Evolutionary conservation across 805 yeast species (phyloP).

Genomic region (Yamadazyma ubonensis): DNA sequence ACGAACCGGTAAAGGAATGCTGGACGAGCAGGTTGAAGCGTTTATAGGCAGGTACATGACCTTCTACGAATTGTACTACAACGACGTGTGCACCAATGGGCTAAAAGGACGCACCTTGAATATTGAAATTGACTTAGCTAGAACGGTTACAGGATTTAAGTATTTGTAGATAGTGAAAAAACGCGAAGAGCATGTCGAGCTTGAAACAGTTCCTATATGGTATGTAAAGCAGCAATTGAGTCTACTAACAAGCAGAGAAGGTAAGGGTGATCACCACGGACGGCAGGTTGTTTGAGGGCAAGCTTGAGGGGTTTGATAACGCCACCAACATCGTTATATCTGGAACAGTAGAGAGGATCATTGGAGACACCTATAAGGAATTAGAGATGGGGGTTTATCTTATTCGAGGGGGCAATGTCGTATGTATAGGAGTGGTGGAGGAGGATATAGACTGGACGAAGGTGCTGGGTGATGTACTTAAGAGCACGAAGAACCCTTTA

Average conservation of each 20-base stretch:
- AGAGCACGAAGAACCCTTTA: conserved; percentile 36
- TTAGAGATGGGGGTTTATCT: conserved; percentile 48
- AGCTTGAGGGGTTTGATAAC: conserved; percentile 59
- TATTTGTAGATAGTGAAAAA: background rate
- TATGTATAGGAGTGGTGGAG: conserved; percentile 52
- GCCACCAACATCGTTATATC: conserved; percentile 59
- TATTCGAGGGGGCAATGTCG: conserved; percentile 59
- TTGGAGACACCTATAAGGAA: conserved; percentile 40
- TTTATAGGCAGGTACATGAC: conserved; percentile 90
- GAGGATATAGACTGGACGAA: conserved; percentile 40
- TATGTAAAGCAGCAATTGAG: conserved; percentile 21
- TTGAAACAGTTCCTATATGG: conserved; percentile 32
- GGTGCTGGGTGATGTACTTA: conserved; percentile 31
- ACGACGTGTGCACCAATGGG: conserved; percentile 34
- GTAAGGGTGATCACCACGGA: conserved; percentile 45
- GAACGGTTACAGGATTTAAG: conserved; percentile 1
- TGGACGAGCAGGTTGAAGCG: conserved; percentile 59
- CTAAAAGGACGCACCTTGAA: background rate
- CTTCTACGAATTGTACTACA: conserved; percentile 68
- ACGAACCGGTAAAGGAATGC: conserved; percentile 72
- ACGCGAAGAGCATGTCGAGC: conserved; percentile 24
- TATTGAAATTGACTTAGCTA: conserved; percentile 4
- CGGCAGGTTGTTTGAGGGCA: conserved; percentile 44
- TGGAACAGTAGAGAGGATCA: conserved; percentile 50
- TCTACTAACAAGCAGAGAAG: conserved; percentile 30